These are phyloP conservation scores for Spathaspora passalidarum DNA, from an alignment of 805 yeast genomes.

Conservation along the genomic window DNA sequence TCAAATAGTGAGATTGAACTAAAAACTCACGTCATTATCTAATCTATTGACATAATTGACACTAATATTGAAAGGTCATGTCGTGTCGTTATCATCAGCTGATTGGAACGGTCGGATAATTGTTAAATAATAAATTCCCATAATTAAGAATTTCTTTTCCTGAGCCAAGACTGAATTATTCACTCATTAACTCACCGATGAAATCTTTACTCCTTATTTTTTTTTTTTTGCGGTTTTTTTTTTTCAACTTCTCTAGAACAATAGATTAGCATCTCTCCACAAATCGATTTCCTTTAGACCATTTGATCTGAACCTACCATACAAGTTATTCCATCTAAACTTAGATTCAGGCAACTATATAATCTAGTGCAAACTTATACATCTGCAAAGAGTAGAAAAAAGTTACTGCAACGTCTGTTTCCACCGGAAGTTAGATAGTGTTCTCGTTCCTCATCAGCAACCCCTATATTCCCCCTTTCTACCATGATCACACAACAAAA, in stretches of 20 bases:
- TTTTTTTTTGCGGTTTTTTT: neutral
- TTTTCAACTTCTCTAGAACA: neutral
- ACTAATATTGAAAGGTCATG: too few species aligned
- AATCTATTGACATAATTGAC: too few species aligned
- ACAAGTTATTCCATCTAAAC: too few species aligned
- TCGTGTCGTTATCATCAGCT: neutral
- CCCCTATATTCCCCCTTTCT: slow-evolving; percentile 1
- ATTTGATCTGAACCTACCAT: too few species aligned
- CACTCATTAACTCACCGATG: neutral
- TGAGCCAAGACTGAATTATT: neutral
- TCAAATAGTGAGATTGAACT: too few species aligned
- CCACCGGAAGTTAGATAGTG: too few species aligned
- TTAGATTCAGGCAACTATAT: too few species aligned
- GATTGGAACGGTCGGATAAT: neutral
- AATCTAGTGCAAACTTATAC: too few species aligned
- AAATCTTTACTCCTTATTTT: slow-evolving; percentile 1
- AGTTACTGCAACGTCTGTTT: neutral
- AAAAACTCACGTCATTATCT: too few species aligned
- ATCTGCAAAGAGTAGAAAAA: neutral
- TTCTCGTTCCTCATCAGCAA: too few species aligned
- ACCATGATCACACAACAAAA: neutral
- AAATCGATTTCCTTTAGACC: neutral
- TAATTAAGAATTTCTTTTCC: neutral
- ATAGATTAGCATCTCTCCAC: neutral
- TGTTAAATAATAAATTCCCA: neutral